These are phyloP conservation scores for Leptographium wingfieldii DNA, from an alignment of 2,329 filamentous ascomycete genomes.

Conservation along the genomic window DNA sequence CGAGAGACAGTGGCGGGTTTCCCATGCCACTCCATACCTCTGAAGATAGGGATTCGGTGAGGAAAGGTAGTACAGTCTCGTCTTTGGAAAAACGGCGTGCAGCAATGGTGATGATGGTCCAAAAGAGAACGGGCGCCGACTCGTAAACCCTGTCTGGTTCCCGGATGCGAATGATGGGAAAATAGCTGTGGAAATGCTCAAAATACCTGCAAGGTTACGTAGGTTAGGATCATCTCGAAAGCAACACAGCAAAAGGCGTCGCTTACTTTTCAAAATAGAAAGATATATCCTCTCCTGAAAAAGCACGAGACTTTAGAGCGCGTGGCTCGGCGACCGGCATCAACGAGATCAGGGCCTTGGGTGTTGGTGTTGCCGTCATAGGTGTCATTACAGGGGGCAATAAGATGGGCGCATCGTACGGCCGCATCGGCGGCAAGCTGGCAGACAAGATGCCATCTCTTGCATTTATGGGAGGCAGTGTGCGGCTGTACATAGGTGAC, in stretches of 20 bases:
- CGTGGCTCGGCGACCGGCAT: constrained; percentile 22
- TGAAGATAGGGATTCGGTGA: constrained; percentile 32
- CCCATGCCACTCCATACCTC: constrained; percentile 33
- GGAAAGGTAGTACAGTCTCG: constrained; percentile 27
- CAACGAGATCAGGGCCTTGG: constrained; percentile 6
- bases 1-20: constrained; percentile 29
- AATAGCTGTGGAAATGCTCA: constrained; percentile 37
- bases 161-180: constrained; percentile 35
- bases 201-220: constrained; percentile 28
- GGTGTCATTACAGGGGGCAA: constrained; percentile 12
- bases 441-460: constrained; percentile 10
- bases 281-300: constrained; percentile 40
- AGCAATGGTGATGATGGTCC: constrained; percentile 39
- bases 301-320: constrained; percentile 31
- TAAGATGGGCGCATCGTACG: constrained; percentile 9
- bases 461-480: constrained; percentile 10
- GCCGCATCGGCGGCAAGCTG: constrained; percentile 11
- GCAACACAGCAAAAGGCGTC: neutral
- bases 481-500: constrained; percentile 12
- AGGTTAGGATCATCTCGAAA: neutral
- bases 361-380: constrained; percentile 11
- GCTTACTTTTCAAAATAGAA: constrained; percentile 41
- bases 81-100: constrained; percentile 36
- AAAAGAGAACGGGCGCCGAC: constrained; percentile 36
- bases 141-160: constrained; percentile 40